Conservation (phyloP, 2,329 filamentous ascomycete species). For the Penicillium sp. region DNA sequence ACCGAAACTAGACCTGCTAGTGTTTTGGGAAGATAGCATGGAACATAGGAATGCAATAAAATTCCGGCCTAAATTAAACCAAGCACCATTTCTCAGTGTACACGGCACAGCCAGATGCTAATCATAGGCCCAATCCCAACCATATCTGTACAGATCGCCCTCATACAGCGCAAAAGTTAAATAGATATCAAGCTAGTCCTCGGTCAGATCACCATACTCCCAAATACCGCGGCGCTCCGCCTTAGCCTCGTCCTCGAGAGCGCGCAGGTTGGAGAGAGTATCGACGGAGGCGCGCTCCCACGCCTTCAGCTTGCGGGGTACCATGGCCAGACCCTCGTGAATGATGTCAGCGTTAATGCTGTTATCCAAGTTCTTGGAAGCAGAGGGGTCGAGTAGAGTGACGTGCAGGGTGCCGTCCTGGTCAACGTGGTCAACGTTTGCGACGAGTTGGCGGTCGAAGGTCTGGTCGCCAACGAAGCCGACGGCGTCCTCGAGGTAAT, state of each 20-base stretch:
- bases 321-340: constrained; percentile 80
- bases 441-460: constrained; percentile 74
- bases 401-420: constrained; percentile 81
- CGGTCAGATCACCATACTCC: constrained; percentile 97
- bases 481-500: constrained; percentile 81
- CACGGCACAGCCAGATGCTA: constrained; percentile 3
- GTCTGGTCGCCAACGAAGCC: constrained; percentile 72
- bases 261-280: constrained; percentile 68
- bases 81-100: background rate
- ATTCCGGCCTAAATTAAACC: background rate
- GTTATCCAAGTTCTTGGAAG: constrained; percentile 61
- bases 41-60: constrained; percentile 3
- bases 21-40: background rate
- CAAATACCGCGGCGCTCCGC: constrained; percentile 80
- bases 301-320: constrained; percentile 82
- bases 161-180: constrained; percentile 4
- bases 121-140: constrained; percentile 4
- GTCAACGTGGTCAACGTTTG: constrained; percentile 81
- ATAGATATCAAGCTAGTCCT: constrained; percentile 59
- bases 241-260: constrained; percentile 77
- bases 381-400: constrained; percentile 78
- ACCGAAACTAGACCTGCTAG: background rate
- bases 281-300: constrained; percentile 80
- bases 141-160: constrained; percentile 21
- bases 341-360: constrained; percentile 90